Base-by-base conservation (phyloP, 345 rosid genomes). In the Firmiana major region DNA sequence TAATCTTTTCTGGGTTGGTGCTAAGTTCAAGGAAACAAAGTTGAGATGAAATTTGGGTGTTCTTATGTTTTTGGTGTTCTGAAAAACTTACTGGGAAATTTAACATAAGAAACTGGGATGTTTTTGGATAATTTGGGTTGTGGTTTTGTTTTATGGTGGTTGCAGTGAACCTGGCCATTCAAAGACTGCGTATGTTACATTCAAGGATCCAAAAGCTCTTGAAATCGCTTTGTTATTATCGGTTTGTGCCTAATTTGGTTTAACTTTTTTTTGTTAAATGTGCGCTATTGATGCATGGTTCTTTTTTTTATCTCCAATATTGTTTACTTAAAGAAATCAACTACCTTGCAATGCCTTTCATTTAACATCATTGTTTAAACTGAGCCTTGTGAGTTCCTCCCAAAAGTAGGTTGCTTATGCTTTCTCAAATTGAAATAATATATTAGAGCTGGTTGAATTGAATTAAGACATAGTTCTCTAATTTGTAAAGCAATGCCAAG, bases 201-300 rank as follows among this genome's bases (percentile, higher is more conserved):
- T 96, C 88, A 86, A 81, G 78, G 97, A 96, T 48, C 87, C 97
- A 0, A 91, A 90, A 83, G 97, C 99, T 24, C 90, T 96, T 49
- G 92, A 93, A 90, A 96, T 96, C 36, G 99, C 99, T 0, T 84
- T 93, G 78, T 84, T 92, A 64, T 87, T 92, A 84, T 90, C 98
- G 86, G 97, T 90, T 49, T 7, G 86, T 81, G 40, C 54, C 42
- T 60, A 55, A 19, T 79, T 48, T 67, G 28, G 19, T 73, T 63
- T 34, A 22, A 73, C 34, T 13, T 34, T 67, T 73, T 16, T 53
- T 21, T 75, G 22, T 71, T 49, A 31, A 71, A 3, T 22, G 7
- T 19, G 69, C 36, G 6, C 26, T 19, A 34, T 13, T 22, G 38
- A 43, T 63, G 59, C 28, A 22, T 58, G 63, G 34, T 21, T 58